phyloP scores from a whole-genome alignment of 768 basidiomycete species.

The Suillus occidentalis region DNA sequence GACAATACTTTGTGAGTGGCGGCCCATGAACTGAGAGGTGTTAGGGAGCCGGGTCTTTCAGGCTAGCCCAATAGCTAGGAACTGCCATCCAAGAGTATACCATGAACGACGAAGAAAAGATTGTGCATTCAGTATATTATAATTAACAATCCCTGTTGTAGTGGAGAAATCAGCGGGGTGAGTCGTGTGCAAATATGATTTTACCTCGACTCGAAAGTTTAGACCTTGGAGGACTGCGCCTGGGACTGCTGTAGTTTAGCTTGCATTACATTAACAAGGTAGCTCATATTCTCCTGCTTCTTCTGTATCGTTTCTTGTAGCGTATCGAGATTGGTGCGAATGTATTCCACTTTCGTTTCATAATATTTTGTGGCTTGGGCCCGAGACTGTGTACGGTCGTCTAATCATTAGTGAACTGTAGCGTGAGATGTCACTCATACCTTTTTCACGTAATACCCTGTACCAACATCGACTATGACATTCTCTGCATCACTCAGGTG shows the following conservation, averaged over 20 bases:
- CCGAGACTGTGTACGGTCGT: constrained; percentile 57
- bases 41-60: not conserved
- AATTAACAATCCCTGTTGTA: not conserved
- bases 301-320: constrained; percentile 87
- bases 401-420: not conserved
- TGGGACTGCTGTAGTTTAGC: constrained; percentile 44
- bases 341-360: constrained; percentile 74
- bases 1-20: not conserved
- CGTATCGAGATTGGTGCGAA: constrained; percentile 79
- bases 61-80: not conserved
- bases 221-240: constrained; percentile 1
- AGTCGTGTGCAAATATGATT: not conserved
- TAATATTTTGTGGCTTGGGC: constrained; percentile 83
- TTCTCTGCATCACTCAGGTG: constrained; percentile 79
- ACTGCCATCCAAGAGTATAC: not conserved
- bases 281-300: constrained; percentile 89
- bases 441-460: constrained; percentile 96
- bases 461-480: constrained; percentile 94
- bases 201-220: not conserved
- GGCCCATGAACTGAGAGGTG: no score
- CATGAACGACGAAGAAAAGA: not conserved
- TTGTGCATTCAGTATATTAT: not conserved
- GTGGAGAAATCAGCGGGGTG: not conserved
- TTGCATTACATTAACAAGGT: constrained; percentile 74
- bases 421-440: constrained; percentile 39